Percentiles rank a stretch among this genome's conserved stretches.
Conservation (phyloP, 306 rosid genomes). For the Trifolium fragiferum region DNA sequence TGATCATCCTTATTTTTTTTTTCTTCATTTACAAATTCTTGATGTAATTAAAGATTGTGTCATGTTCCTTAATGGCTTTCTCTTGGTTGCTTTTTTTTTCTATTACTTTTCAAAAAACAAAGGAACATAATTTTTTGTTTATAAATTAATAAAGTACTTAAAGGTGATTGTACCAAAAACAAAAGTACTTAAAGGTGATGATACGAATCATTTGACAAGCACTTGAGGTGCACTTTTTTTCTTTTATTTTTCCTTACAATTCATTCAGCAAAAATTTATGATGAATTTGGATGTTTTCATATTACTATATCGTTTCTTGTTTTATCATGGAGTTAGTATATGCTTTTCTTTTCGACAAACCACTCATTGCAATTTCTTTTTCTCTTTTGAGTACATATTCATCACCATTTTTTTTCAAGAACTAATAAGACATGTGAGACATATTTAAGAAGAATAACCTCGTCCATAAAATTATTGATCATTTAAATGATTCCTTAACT, state of each 20-base stretch:
- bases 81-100: constrained; percentile 33
- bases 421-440: constrained; percentile 8
- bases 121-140: constrained; percentile 28
- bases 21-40: too few relatives aligned
- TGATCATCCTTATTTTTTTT: constrained; percentile 5
- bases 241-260: constrained; percentile 24
- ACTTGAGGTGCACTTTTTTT: constrained; percentile 5
- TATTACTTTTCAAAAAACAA: constrained; percentile 29
- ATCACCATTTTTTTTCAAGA: constrained; percentile 11
- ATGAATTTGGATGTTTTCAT: constrained; percentile 8
- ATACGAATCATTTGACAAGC: constrained; percentile 17
- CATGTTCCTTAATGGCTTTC: constrained; percentile 12
- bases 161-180: too few relatives aligned
- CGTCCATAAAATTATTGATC: neutral
- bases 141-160: neutral
- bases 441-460: neutral
- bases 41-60: too few relatives aligned
- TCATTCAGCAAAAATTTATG: neutral
- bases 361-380: constrained; percentile 4
- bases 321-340: neutral
- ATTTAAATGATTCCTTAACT: neutral
- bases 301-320: neutral
- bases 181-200: constrained; percentile 3
- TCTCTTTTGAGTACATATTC: neutral
- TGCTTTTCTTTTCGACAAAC: neutral